Percentiles rank a stretch among this genome's conserved stretches.
Conservation (phyloP, 257 asterid genomes). For the Nicotiana paniculata region DNA sequence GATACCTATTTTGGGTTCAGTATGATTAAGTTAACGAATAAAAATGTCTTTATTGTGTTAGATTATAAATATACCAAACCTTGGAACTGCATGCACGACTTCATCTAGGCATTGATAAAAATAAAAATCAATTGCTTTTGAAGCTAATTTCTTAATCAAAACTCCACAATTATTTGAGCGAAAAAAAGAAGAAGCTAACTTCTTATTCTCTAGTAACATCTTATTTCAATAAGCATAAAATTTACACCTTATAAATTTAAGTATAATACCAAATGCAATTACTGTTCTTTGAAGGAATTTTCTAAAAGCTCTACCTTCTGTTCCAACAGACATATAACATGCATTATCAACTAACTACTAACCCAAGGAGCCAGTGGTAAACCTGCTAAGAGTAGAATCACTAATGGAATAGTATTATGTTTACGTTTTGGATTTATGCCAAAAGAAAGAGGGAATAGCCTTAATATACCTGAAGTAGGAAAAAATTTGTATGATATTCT, state of each 20-base stretch:
- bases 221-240: background rate
- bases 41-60: background rate
- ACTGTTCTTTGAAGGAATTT: background rate
- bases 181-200: no score
- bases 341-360: background rate
- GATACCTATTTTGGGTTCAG: background rate
- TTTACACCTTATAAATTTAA: background rate
- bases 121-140: background rate
- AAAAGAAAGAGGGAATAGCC: no score
- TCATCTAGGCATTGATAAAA: background rate
- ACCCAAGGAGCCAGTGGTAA: background rate
- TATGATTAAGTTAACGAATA: background rate
- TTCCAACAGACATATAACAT: background rate
- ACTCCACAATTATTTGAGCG: background rate
- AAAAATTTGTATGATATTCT: no score
- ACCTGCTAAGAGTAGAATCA: background rate
- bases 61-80: background rate
- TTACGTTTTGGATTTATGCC: no score
- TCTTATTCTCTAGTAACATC: background rate
- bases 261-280: background rate
- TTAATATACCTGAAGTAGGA: no score
- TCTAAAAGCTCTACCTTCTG: background rate
- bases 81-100: background rate
- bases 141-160: background rate
- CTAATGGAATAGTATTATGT: no score